These are phyloP conservation scores for Leishmania guyanensis DNA, from an alignment of 208 protist genomes.

Conservation along the genomic window DNA sequence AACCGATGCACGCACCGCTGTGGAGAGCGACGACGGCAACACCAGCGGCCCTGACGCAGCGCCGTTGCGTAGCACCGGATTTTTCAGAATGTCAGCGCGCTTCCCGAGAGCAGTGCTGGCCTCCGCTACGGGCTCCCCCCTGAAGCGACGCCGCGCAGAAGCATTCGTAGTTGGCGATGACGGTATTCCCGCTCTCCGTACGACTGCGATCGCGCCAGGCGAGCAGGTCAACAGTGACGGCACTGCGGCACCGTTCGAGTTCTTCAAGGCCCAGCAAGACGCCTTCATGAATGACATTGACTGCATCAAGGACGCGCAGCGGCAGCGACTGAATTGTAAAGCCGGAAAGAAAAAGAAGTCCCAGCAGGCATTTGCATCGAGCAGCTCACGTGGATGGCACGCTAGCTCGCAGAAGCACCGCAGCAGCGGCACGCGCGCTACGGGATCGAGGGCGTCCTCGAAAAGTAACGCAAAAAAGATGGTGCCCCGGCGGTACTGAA, in stretches of 20 bases:
- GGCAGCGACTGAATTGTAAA: conserved; percentile 15
- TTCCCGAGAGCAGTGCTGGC: conserved; percentile 30
- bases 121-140: conserved; percentile 8
- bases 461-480: conserved; percentile 4
- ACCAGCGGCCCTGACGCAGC: not conserved
- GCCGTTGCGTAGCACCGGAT: conserved; percentile 15
- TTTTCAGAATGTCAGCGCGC: conserved; percentile 51
- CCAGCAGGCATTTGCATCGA: not conserved
- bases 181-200: conserved; percentile 40
- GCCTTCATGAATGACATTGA: conserved; percentile 79
- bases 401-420: not conserved
- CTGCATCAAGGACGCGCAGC: conserved; percentile 60
- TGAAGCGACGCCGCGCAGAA: conserved; percentile 57
- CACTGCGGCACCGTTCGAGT: conserved; percentile 48
- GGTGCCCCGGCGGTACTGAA: conserved; percentile 31
- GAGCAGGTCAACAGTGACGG: conserved; percentile 2
- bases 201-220: conserved; percentile 39
- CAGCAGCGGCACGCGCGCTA: not conserved
- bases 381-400: not conserved
- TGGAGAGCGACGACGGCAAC: not conserved
- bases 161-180: conserved; percentile 39
- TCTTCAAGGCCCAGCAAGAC: conserved; percentile 65
- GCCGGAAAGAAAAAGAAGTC: not conserved
- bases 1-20: not conserved
- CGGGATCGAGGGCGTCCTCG: not conserved